phyloP scores from a whole-genome alignment of 306 rosid species.

The Medicago lupulina region DNA sequence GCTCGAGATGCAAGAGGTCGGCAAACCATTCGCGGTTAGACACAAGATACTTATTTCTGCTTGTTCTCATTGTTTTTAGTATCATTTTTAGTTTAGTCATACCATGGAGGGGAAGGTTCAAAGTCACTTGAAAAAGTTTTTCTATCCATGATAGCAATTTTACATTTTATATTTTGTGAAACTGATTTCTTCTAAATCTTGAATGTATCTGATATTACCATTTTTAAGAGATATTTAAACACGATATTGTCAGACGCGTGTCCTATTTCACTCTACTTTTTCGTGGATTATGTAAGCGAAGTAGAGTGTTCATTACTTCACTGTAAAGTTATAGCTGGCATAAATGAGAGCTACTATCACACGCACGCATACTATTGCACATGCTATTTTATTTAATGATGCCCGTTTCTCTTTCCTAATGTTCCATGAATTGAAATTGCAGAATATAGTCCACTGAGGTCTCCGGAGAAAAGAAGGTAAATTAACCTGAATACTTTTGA shows the following conservation, averaged over 20 bases:
- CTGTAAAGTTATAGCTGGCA: slow-evolving; percentile 13
- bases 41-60: slow-evolving; percentile 38
- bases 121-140: slow-evolving; percentile 24
- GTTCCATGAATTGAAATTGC: slow-evolving; percentile 53
- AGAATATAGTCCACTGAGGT: slow-evolving; percentile 71
- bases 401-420: slow-evolving; percentile 42
- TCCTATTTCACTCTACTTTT: slow-evolving; percentile 1
- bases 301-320: slow-evolving; percentile 27
- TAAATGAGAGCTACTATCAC: background rate
- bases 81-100: slow-evolving; percentile 13
- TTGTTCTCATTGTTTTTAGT: slow-evolving; percentile 38
- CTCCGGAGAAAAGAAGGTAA: slow-evolving; percentile 71
- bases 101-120: slow-evolving; percentile 16
- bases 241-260: slow-evolving; percentile 7
- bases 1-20: slow-evolving; percentile 69
- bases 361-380: background rate
- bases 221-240: slow-evolving; percentile 22
- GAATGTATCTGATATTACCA: background rate
- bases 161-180: slow-evolving; percentile 31
- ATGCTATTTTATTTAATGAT: slow-evolving; percentile 29
- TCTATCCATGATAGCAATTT: slow-evolving; percentile 30
- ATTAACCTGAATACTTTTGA: slow-evolving; percentile 34
- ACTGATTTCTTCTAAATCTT: slow-evolving; percentile 33
- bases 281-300: slow-evolving; percentile 22
- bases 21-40: slow-evolving; percentile 63